A percentile compares a stretch with the other conserved stretches of the same genome.
These are phyloP conservation scores for Fusarium buxicola DNA, from an alignment of 2,329 filamentous ascomycete species.

Conservation along the genomic window DNA sequence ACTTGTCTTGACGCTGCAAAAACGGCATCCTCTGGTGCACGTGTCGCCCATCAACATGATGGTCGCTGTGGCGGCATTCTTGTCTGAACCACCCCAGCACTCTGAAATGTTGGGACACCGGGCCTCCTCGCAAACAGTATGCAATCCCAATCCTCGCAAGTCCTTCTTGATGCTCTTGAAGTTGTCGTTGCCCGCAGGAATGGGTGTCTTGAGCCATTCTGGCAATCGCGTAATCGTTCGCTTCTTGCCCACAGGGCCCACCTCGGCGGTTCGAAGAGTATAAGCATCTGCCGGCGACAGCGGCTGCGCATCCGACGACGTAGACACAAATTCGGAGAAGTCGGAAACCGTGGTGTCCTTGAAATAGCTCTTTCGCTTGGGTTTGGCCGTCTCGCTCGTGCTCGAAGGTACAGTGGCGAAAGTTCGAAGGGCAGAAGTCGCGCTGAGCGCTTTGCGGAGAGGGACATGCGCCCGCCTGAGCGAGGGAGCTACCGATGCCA, in stretches of 20 bases:
- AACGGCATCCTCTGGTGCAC: slow-evolving; percentile 94
- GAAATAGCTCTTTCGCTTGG: slow-evolving; percentile 64
- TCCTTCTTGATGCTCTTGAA: slow-evolving; percentile 97
- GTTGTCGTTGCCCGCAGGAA: slow-evolving; percentile 82
- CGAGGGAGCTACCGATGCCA: slow-evolving; percentile 56
- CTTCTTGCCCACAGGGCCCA: slow-evolving; percentile 72
- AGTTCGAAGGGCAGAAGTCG: slow-evolving; percentile 50
- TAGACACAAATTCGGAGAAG: slow-evolving; percentile 68
- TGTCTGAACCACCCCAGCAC: slow-evolving; percentile 94
- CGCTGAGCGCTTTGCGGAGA: slow-evolving; percentile 55
- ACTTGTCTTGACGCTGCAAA: slow-evolving; percentile 95
- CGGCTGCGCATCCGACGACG: slow-evolving; percentile 54
- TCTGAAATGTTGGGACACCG: slow-evolving; percentile 97
- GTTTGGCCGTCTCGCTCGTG: slow-evolving; percentile 43
- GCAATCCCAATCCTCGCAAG: slow-evolving; percentile 85
- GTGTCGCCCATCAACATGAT: slow-evolving; percentile 99
- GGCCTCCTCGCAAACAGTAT: slow-evolving; percentile 98
- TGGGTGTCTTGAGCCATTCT: slow-evolving; percentile 95
- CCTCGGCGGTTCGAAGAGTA: slow-evolving; percentile 70
- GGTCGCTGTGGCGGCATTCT: slow-evolving; percentile 91
- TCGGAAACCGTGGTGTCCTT: slow-evolving; percentile 68
- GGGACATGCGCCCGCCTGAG: slow-evolving; percentile 58
- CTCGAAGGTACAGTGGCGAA: slow-evolving; percentile 61
- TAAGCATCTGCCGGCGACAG: slow-evolving; percentile 67
- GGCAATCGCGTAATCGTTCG: slow-evolving; percentile 80